phyloP scores from a whole-genome alignment of 441 rosid species.

The Adansonia madagascariensis region DNA sequence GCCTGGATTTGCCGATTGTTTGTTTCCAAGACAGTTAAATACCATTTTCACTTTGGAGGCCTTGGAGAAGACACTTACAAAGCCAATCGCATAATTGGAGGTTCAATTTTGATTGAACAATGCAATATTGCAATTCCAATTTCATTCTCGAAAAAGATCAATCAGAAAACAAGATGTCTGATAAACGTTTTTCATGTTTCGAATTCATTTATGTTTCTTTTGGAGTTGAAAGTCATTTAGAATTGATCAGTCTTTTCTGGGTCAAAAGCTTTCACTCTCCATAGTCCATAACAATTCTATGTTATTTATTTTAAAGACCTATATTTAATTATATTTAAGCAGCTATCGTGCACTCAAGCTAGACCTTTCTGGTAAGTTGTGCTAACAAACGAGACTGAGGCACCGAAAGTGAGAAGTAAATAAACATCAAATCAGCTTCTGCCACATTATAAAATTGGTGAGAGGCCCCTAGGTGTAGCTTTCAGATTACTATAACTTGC shows the following conservation, averaged over 20 bases:
- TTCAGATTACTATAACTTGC: not conserved
- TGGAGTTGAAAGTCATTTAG: not conserved
- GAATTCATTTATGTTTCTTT: not conserved
- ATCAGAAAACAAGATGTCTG: not conserved
- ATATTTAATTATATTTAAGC: not conserved
- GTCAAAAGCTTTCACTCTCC: not conserved
- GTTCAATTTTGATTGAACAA: not conserved
- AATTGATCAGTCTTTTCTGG: not conserved
- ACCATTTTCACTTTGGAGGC: not conserved
- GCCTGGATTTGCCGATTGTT: not conserved
- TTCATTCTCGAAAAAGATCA: not conserved
- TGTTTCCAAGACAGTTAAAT: not conserved
- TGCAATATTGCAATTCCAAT: not conserved
- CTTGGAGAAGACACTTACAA: not conserved
- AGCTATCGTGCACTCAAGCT: not conserved
- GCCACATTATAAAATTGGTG: not conserved
- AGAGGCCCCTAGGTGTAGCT: not conserved
- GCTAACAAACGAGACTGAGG: not conserved
- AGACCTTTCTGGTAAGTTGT: not conserved
- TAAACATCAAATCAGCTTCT: not conserved
- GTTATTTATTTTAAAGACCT: not conserved
- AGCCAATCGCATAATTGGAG: not conserved
- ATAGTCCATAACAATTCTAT: not conserved
- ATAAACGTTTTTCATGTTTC: too few species aligned
- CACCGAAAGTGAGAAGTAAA: not conserved